Conservation (phyloP, 2,329 filamentous ascomycete genomes). For the Biscogniauxia marginata region DNA sequence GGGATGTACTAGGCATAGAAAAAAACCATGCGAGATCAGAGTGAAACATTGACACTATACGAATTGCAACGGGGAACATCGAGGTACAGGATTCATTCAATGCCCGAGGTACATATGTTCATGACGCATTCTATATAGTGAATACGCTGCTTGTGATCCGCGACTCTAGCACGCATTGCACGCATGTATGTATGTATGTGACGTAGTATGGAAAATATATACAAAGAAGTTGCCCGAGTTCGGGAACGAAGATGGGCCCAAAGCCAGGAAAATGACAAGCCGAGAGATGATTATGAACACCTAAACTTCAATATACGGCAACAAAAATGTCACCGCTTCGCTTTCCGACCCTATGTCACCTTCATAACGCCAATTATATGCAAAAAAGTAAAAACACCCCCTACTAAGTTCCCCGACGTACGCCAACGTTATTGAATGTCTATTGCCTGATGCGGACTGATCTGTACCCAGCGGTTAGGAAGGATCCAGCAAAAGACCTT, state of each 20-base stretch:
- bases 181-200: neutral
- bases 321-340: slow-evolving; percentile 5
- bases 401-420: neutral
- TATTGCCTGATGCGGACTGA: slow-evolving; percentile 5
- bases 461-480: neutral
- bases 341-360: neutral
- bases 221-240: neutral
- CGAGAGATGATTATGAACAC: neutral
- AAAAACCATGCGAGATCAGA: too few relatives aligned
- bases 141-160: neutral
- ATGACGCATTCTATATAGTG: neutral
- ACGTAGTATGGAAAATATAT: neutral
- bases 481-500: neutral
- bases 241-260: neutral
- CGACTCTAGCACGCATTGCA: neutral
- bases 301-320: neutral
- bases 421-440: neutral
- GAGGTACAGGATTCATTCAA: neutral
- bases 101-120: neutral
- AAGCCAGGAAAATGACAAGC: neutral
- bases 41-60: too few relatives aligned
- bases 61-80: neutral
- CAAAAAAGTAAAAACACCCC: neutral
- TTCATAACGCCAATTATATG: neutral
- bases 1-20: too few relatives aligned